Conservation (phyloP, 768 basidiomycete species). For the Termitomyces sp. region DNA sequence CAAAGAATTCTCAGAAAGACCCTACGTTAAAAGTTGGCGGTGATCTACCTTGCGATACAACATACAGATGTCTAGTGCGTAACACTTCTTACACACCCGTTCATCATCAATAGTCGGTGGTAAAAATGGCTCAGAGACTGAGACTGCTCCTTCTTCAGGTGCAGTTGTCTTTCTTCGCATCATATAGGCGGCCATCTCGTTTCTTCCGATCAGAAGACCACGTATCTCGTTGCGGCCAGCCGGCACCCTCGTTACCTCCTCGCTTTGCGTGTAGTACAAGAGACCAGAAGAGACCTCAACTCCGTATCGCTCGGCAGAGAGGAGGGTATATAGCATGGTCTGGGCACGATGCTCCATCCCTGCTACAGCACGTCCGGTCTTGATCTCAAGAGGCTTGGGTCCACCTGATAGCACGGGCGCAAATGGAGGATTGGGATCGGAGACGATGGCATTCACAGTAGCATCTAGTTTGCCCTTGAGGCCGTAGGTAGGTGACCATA, state of each 20-base stretch:
- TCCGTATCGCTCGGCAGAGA: conserved; percentile 89
- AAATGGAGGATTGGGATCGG: conserved; percentile 33
- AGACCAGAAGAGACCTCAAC: conserved; percentile 76
- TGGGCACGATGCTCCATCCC: conserved; percentile 96
- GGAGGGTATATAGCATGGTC: conserved; percentile 93
- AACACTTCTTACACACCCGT: conserved; percentile 76
- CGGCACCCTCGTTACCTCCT: conserved; percentile 81
- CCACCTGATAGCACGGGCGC: conserved; percentile 24
- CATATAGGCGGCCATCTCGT: conserved; percentile 80
- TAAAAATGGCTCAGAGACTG: conserved; percentile 51
- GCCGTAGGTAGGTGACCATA: conserved; percentile 94
- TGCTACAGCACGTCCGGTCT: conserved; percentile 75
- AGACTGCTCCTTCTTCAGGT: conserved; percentile 10
- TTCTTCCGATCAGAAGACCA: conserved; percentile 75
- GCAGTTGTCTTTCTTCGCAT: conserved; percentile 37
- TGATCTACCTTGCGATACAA: conserved; percentile 76
- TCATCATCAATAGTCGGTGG: conserved; percentile 86
- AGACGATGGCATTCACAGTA: conserved; percentile 66
- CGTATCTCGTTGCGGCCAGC: conserved; percentile 78
- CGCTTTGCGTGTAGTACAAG: conserved; percentile 91
- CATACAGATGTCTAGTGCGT: conserved; percentile 83
- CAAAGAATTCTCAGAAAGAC: conserved; percentile 7
- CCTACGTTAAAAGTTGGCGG: not conserved
- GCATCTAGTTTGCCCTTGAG: conserved; percentile 96
- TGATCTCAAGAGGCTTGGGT: conserved; percentile 88